phyloP scores from a whole-genome alignment of 1,139 yeast species.

The Kodamaea ohmeri region DNA sequence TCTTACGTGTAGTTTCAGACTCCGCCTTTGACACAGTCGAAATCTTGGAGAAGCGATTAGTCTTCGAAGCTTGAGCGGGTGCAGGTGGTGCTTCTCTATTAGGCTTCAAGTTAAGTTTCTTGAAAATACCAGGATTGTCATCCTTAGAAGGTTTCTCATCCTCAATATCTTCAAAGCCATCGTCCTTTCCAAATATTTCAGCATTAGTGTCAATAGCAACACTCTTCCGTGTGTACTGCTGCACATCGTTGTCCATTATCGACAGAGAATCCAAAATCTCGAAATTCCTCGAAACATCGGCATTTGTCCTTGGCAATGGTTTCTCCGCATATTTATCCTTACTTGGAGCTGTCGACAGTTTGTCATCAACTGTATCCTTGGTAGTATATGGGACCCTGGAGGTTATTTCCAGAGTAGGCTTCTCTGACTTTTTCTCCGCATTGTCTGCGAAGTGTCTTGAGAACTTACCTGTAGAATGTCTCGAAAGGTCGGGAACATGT shows the following conservation, averaged over 20 bases:
- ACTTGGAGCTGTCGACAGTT: not conserved
- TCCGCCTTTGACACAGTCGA: slow-evolving; percentile 11
- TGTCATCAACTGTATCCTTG: not conserved
- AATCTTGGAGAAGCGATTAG: slow-evolving; percentile 18
- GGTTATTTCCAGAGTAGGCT: no score
- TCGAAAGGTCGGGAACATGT: not conserved
- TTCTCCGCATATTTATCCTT: no score
- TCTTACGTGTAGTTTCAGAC: slow-evolving; percentile 15
- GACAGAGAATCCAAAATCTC: slow-evolving; percentile 17
- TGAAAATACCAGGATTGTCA: slow-evolving; percentile 20
- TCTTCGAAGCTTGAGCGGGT: slow-evolving; percentile 21
- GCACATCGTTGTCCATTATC: slow-evolving; percentile 8
- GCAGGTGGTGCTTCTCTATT: slow-evolving; percentile 47
- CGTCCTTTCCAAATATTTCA: slow-evolving; percentile 2
- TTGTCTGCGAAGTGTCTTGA: no score
- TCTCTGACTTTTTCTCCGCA: no score
- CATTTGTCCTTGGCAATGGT: slow-evolving; percentile 2
- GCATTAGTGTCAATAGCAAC: slow-evolving; percentile 4
- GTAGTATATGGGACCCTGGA: no score
- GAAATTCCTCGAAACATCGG: slow-evolving; percentile 11
- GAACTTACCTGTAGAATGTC: not conserved
- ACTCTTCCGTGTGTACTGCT: slow-evolving; percentile 4
- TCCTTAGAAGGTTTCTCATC: slow-evolving; percentile 6
- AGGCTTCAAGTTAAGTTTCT: slow-evolving; percentile 39
- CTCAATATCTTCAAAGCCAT: slow-evolving; percentile 11